phyloP scores from a whole-genome alignment of 2,329 filamentous ascomycete species.

The Dendrostoma leiphaemia region DNA sequence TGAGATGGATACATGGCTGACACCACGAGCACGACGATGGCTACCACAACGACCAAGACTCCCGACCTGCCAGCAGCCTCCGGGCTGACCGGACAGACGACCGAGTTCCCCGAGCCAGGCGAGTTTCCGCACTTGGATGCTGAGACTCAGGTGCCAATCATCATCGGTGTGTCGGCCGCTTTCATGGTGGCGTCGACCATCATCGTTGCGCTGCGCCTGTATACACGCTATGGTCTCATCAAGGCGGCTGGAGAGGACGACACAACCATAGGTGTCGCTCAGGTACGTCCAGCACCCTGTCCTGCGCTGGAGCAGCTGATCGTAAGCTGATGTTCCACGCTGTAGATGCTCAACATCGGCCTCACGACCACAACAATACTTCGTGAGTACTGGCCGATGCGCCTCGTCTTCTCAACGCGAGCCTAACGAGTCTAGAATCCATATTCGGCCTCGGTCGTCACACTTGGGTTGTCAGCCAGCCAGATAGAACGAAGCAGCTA shows the following conservation, averaged over 20 bases:
- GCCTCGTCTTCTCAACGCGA: background rate
- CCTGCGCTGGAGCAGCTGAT: too few relatives aligned
- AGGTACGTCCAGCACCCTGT: slow-evolving; percentile 12
- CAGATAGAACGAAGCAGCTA: slow-evolving; percentile 23
- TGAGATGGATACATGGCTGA: slow-evolving; percentile 6
- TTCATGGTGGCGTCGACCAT: slow-evolving; percentile 24
- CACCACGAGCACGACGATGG: slow-evolving; percentile 6
- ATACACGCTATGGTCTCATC: slow-evolving; percentile 27
- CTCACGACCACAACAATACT: slow-evolving; percentile 24
- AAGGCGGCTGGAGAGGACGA: slow-evolving; percentile 27
- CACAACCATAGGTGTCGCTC: slow-evolving; percentile 25
- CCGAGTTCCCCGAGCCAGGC: slow-evolving; percentile 15
- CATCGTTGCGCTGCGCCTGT: slow-evolving; percentile 26
- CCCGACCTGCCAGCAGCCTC: slow-evolving; percentile 7
- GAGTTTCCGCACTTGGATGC: slow-evolving; percentile 24
- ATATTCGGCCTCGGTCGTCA: slow-evolving; percentile 27
- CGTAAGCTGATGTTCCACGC: background rate
- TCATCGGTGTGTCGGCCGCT: slow-evolving; percentile 25
- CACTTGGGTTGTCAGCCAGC: slow-evolving; percentile 22
- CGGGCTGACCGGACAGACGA: slow-evolving; percentile 7
- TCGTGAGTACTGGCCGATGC: slow-evolving; percentile 14
- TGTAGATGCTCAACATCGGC: slow-evolving; percentile 21
- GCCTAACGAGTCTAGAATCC: slow-evolving; percentile 19
- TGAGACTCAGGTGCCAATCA: slow-evolving; percentile 24
- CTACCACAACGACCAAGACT: slow-evolving; percentile 1